A percentile compares a stretch with the other conserved stretches of the same genome.
Conservation (phyloP, 2,329 filamentous ascomycete species). For the Teratosphaeria epicoccoides region DNA sequence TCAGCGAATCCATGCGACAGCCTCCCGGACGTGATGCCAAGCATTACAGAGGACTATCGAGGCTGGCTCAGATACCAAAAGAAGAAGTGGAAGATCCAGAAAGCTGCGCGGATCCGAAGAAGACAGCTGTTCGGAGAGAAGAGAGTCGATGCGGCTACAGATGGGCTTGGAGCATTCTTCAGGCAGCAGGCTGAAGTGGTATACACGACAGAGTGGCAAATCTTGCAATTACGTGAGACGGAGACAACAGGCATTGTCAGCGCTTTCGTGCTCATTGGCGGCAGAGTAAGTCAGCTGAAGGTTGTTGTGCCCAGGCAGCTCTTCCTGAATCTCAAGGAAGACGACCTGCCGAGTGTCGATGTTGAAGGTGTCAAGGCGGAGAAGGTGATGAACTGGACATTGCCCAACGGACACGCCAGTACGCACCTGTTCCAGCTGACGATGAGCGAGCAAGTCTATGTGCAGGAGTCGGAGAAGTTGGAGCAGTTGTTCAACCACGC, state of each 20-base stretch:
- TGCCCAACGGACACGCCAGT: constrained; percentile 91
- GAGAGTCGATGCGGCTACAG: constrained; percentile 46
- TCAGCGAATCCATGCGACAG: constrained; percentile 68
- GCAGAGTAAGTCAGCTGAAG: constrained; percentile 79
- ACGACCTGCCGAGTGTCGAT: constrained; percentile 78
- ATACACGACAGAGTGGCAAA: constrained; percentile 89
- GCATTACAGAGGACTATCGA: constrained; percentile 73
- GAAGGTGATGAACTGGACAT: constrained; percentile 81
- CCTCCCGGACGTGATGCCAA: constrained; percentile 74
- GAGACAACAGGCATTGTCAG: constrained; percentile 76
- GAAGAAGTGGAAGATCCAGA: constrained; percentile 97
- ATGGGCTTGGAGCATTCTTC: constrained; percentile 62
- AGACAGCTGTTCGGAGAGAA: constrained; percentile 90
- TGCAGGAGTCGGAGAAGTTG: constrained; percentile 74
- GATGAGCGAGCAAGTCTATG: constrained; percentile 78
- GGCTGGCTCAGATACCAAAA: constrained; percentile 92
- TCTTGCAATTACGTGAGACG: constrained; percentile 75
- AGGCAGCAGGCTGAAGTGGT: constrained; percentile 83
- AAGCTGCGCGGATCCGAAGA: constrained; percentile 71
- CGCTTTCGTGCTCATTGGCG: constrained; percentile 86
- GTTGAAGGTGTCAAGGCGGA: constrained; percentile 79
- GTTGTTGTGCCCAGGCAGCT: constrained; percentile 81
- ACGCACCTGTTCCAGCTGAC: constrained; percentile 90
- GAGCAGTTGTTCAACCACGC: constrained; percentile 77
- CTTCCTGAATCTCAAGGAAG: constrained; percentile 82